Conservation (phyloP, 768 basidiomycete species). For the Cyclocybe cylindracea region DNA sequence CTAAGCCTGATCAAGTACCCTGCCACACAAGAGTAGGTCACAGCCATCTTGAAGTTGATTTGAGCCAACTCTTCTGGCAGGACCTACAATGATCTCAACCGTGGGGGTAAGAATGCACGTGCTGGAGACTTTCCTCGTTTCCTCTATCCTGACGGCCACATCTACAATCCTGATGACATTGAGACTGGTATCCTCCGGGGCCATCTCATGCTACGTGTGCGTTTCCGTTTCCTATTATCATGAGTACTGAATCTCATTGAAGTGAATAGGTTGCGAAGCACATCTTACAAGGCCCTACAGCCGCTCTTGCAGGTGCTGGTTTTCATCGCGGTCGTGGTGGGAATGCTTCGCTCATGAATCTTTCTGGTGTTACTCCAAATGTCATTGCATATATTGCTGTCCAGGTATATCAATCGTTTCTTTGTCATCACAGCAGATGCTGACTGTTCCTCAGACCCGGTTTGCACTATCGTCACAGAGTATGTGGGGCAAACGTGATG, state of each 20-base stretch:
- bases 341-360: constrained; percentile 13
- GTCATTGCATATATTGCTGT: constrained; percentile 19
- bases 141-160: constrained; percentile 4
- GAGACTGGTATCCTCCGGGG: constrained; percentile 5
- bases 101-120: neutral
- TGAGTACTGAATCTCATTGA: neutral
- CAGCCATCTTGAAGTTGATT: too few species aligned
- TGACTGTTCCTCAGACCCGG: too few species aligned
- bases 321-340: constrained; percentile 12
- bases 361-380: constrained; percentile 10
- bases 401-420: constrained; percentile 10
- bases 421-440: too few species aligned
- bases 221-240: neutral
- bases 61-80: neutral
- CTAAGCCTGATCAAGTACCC: neutral
- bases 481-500: too few species aligned
- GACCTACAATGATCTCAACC: neutral
- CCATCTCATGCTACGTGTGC: constrained; percentile 7
- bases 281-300: constrained; percentile 15
- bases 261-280: constrained; percentile 11
- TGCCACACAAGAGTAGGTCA: too few species aligned
- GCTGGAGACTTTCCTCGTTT: constrained; percentile 1
- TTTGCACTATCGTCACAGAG: too few species aligned
- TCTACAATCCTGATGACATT: constrained; percentile 3
- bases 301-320: constrained; percentile 12